Evolutionary conservation across 2,329 filamentous ascomycete species (phyloP).

Genomic region (Gaeumannomyces sp.): DNA sequence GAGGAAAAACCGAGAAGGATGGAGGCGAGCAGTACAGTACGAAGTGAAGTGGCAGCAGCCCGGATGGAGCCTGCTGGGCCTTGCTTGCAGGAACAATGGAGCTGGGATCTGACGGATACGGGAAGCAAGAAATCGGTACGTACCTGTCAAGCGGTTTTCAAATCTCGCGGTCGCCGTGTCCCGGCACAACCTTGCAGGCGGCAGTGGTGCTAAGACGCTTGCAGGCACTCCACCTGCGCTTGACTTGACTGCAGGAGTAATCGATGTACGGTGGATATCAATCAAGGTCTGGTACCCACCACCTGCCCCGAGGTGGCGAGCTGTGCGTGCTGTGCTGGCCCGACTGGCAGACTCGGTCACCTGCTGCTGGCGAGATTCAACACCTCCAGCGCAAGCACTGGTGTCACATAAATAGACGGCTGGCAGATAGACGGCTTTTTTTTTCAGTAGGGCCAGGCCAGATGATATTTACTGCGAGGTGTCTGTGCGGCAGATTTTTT

Average conservation of each 20-base stretch:
- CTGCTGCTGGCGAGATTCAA: no score
- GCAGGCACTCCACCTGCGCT: no score
- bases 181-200: no score
- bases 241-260: background rate
- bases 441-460: no score
- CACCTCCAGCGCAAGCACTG: no score
- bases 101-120: background rate
- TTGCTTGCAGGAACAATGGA: background rate
- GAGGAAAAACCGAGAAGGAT: conserved; percentile 3
- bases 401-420: no score
- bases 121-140: background rate
- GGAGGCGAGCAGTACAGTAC: background rate
- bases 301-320: no score
- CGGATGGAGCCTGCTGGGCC: background rate
- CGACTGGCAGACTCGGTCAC: no score
- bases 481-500: no score
- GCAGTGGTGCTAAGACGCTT: no score
- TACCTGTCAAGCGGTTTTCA: background rate
- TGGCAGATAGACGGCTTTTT: no score
- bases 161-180: background rate
- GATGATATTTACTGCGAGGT: no score
- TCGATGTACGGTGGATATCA: background rate
- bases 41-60: background rate
- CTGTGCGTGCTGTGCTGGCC: background rate
- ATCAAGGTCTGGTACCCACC: background rate